Base-by-base conservation (phyloP, 2,329 filamentous ascomycete species). In the Pseudocercospora vitis region DNA sequence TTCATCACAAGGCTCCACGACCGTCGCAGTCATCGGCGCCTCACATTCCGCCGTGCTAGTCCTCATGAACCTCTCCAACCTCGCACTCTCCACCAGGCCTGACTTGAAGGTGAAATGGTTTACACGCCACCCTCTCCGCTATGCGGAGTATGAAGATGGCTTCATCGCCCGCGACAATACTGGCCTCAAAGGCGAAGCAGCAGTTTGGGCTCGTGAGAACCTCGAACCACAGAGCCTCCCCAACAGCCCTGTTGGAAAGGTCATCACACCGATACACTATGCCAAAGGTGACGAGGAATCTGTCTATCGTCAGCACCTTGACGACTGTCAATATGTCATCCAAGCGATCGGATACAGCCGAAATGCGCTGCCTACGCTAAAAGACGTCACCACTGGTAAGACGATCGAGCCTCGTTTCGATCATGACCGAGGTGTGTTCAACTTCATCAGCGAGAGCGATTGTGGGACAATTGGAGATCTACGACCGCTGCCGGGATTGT, bases 161-260 rank as follows among this genome's bases (percentile, higher is more conserved):
- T 85, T 83, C 81, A 84, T 85, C 55, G 68, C 83, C 21, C 77
- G 80, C 50, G 83, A 86, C 64, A 86, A 85, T 68, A 86, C 83
- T 0, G 83, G 83, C 2, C 73, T 86, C 23, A 86, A 86, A 67
- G 83, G 83, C 16, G 72, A 76, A 31, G 82, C 81, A 0, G 83
- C 83, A 0, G 72, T 75, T 4, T 86, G 82, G 73, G 83, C 83
- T 1, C 76, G 76, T 35, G 70, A 78, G 19, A 79, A 85, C 53
- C 74, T 86, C 0, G 83, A 85, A 59, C 78, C 78, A 31, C 74
- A 74, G 2, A 68, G 65, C 0, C 71, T 84, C 6, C 52, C 56
- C 6, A 57, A 65, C 6, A 80, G 77, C 32, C 68, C 73, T 12
- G 78, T 79, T 2, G 73, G 74, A 44, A 69, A 71, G 14, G 70